Evolutionary conservation across 2,329 filamentous ascomycete genomes (phyloP), one percentile per base, ranked within the genome.

Genomic region (Aspergillus persii): DNA sequence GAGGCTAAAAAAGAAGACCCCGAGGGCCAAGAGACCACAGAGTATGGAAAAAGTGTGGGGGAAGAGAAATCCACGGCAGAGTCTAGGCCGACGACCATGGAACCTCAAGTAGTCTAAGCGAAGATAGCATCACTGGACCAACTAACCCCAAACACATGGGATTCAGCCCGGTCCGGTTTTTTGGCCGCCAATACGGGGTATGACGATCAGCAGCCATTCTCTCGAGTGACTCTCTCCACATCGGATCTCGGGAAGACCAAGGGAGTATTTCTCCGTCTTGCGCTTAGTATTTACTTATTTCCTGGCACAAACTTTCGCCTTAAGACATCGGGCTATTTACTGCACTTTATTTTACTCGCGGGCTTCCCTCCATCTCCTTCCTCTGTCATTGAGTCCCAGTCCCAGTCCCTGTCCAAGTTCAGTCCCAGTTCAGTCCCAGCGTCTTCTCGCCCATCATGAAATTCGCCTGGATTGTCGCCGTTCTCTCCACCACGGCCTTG

Each of bases 401-500:
- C 18, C 18, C 18, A 23, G 18, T 23, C 2, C 18, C 18, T 23
- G 18, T 23, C 18, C 1, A 23, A 23, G 18, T 23, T 23, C 18
- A 23, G 18, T 23, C 18, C 18, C 18, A 23, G 18, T 23, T 49
- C 31, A 18, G 27, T 50, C 30, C 7, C 4, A n/a, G 36, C 36
- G 15, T 41, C 12, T 41, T 39, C 12, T 48, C 18, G 9, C n/a
- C 11, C 54, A 63, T 41, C 47, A 69, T 68, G 68, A 67, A 59
- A 47, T 26, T 66, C 29, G 56, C 58, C 2, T 31, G 54, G 15
- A 26, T 57, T 6, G 26, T 69, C 6, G 41, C 65, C 49, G 54
- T 58, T 11, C 44, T 69, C 12, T 50, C 62, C 5, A 59, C 56
- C n/a, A 63, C 67, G 29, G 66, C 61, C 8, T 55, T 49, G 52